Percentiles rank a stretch among this genome's conserved stretches.
These are phyloP conservation scores for Aureobasidium lini DNA, from an alignment of 2,329 filamentous ascomycete genomes.

Conservation along the genomic window DNA sequence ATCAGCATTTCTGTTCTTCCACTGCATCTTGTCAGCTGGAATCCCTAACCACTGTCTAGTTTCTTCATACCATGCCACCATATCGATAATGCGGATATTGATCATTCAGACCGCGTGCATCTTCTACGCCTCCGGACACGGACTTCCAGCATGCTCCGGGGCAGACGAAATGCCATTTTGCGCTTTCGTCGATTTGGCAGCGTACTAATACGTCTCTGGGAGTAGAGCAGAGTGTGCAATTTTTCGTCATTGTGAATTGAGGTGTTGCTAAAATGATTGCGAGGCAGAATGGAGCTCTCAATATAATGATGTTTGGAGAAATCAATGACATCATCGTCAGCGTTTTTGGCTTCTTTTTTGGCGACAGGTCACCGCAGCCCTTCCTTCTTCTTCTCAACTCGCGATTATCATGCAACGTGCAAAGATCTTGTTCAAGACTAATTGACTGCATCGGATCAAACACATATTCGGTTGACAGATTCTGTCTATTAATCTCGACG, in stretches of 20 bases:
- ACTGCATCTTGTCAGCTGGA: constrained; percentile 16
- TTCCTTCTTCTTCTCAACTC: too few relatives aligned
- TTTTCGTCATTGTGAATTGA: constrained; percentile 24
- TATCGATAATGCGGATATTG: constrained; percentile 31
- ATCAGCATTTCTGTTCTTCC: constrained; percentile 34
- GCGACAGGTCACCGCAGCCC: too few relatives aligned
- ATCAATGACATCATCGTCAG: neutral
- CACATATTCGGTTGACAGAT: too few relatives aligned
- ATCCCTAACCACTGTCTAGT: neutral
- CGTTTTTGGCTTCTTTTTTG: too few relatives aligned
- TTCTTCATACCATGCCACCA: constrained; percentile 26
- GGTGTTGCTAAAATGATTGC: constrained; percentile 1
- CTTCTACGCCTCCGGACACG: constrained; percentile 37
- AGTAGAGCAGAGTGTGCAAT: constrained; percentile 34
- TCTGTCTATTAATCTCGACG: too few relatives aligned
- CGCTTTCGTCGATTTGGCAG: constrained; percentile 35
- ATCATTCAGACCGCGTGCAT: constrained; percentile 35
- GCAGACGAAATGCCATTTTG: constrained; percentile 38
- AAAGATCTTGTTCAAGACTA: too few relatives aligned
- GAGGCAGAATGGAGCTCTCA: too few relatives aligned
- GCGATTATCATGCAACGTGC: too few relatives aligned
- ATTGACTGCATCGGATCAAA: too few relatives aligned
- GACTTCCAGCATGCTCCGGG: constrained; percentile 36
- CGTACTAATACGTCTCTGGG: constrained; percentile 34
- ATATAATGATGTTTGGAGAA: too few relatives aligned